A percentile compares a stretch with the other conserved stretches of the same genome.
Evolutionary conservation across 2,329 filamentous ascomycete species (phyloP).

Genomic region (Epicoccum sorghinum): DNA sequence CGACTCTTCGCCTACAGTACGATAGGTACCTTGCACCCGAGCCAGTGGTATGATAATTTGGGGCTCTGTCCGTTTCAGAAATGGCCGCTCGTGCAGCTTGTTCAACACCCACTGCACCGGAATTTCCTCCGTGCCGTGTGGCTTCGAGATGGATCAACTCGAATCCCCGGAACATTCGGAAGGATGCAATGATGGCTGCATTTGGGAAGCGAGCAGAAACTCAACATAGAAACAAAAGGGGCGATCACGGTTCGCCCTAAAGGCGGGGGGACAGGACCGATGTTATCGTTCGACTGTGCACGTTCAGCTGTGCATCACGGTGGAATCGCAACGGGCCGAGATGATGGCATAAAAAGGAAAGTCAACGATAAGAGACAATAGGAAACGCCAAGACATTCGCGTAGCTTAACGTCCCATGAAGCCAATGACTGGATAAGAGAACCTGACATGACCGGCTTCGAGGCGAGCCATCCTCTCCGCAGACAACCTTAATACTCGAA

Average conservation of each 20-base stretch:
- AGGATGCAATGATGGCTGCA: not conserved
- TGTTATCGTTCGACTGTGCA: too few relatives aligned
- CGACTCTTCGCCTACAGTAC: not conserved
- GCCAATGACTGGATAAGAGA: not conserved
- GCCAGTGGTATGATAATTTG: not conserved
- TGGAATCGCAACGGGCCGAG: not conserved
- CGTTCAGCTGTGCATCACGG: too few relatives aligned
- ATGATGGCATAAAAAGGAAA: slow-evolving; percentile 1
- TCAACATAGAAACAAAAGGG: not conserved
- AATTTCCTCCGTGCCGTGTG: slow-evolving; percentile 3
- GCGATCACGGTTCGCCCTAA: not conserved
- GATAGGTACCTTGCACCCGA: not conserved
- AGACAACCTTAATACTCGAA: not conserved
- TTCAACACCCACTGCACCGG: slow-evolving; percentile 1
- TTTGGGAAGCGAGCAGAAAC: not conserved
- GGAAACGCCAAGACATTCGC: not conserved
- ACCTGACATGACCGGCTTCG: not conserved
- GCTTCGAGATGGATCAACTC: not conserved
- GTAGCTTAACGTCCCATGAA: not conserved
- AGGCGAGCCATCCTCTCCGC: slow-evolving; percentile 1
- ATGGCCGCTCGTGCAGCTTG: not conserved
- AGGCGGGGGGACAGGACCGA: too few relatives aligned
- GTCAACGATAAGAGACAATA: slow-evolving; percentile 5
- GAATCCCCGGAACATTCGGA: not conserved
- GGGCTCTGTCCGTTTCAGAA: not conserved